Conservation (phyloP, 306 rosid genomes). For the Malus sylvestris region DNA sequence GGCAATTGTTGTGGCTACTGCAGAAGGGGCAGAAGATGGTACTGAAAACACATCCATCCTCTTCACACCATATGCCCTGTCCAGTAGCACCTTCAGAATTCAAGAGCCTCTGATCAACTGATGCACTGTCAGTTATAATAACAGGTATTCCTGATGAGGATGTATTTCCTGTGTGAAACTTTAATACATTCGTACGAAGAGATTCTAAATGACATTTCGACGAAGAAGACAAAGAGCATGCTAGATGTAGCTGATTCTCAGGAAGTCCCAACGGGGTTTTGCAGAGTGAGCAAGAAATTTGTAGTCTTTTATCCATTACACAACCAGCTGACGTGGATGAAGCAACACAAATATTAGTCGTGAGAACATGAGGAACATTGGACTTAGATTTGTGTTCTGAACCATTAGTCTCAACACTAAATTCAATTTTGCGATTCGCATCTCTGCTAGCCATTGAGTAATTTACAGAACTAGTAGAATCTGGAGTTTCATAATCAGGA, state of each 20-base stretch:
- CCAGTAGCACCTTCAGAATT: constrained; percentile 27
- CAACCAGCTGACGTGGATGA: constrained; percentile 30
- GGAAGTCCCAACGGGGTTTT: constrained; percentile 68
- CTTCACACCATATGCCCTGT: constrained; percentile 67
- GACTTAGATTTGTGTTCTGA: constrained; percentile 22
- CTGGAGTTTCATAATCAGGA: constrained; percentile 34
- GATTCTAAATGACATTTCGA: constrained; percentile 52
- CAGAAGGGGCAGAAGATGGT: constrained; percentile 78
- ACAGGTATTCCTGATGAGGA: constrained; percentile 31
- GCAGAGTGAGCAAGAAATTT: constrained; percentile 65
- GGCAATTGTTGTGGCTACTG: constrained; percentile 32
- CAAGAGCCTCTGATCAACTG: constrained; percentile 43
- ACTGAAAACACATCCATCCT: constrained; percentile 84
- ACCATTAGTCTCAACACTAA: constrained; percentile 18
- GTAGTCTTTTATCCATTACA: constrained; percentile 39
- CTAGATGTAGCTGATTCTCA: constrained; percentile 46
- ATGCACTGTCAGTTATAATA: constrained; percentile 51
- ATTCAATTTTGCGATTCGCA: constrained; percentile 35
- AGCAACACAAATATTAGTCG: constrained; percentile 13
- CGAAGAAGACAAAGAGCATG: constrained; percentile 48
- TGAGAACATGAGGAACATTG: constrained; percentile 21
- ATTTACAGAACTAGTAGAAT: constrained; percentile 15
- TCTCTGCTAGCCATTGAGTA: constrained; percentile 26
- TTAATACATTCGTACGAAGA: constrained; percentile 34
- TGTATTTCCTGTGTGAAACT: constrained; percentile 16